Evolutionary conservation across 371 early-diverging fungal species (phyloP), one percentile per base, ranked within the genome.

Genomic region (Mortierella sp.): DNA sequence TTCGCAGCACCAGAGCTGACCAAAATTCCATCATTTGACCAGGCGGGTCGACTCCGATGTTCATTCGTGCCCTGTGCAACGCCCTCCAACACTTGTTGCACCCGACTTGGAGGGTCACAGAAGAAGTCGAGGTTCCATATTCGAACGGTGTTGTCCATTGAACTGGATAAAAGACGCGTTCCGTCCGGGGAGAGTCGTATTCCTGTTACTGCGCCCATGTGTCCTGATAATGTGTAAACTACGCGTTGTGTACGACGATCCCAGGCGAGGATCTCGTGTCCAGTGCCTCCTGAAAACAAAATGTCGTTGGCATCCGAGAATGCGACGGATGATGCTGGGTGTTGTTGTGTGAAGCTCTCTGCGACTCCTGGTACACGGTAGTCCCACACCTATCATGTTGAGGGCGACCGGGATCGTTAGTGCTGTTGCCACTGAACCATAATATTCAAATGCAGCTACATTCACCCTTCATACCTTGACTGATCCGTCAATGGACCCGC

Each of bases 171-270:
- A 34, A 61, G 61, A 14, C 61, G 34, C 2, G 34, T 34, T 2
- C 61, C 61, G 19, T 61, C 61, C 34, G 61, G 61, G 16, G 61
- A 61, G 16, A 61, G 61, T 31, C 21, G 61, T 61, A 61, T 61
- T 31, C 61, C 61, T 61, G 61, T 61, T 31, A 61, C 34, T 4
- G 61, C 34, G 8, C 37, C 61, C 34, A 19, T 61, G 31, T 61
- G 61, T 34, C 34, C 61, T 34, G 34, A 19, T 34, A 61, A 61
- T 34, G 61, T 61, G 34, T 61, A 61, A 31, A 34, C 8, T 19
- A 34, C 61, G 16, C 61, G 61, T 34, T 19, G 31, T 19, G 34
- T 1, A 2, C 61, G 34, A 34, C 61, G 61, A 61, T 61, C 61
- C 61, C 61, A 61, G 2, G 34, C 61, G 2, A 34, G 1, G 19